Evolutionary conservation across 768 basidiomycete genomes (phyloP).

Genomic region (Phylloporus sp.): DNA sequence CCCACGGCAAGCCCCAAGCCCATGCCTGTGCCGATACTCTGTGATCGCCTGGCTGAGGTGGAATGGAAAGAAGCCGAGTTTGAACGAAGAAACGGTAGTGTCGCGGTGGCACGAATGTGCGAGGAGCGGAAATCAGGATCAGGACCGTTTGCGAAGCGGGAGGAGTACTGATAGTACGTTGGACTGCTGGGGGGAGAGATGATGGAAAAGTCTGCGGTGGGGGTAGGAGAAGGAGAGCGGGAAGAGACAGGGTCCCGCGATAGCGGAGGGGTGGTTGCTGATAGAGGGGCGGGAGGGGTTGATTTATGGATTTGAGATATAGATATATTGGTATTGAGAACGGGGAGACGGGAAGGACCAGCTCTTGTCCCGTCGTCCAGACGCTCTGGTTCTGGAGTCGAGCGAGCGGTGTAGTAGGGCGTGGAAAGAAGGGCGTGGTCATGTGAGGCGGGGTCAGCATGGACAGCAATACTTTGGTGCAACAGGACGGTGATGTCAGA

Average conservation of each 20-base stretch:
- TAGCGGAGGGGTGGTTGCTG: slow-evolving; percentile 22
- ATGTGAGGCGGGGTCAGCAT: slow-evolving; percentile 7
- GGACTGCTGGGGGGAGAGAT: slow-evolving; percentile 39
- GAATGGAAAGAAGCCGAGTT: slow-evolving; percentile 21
- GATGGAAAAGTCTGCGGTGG: slow-evolving; percentile 44
- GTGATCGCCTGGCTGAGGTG: slow-evolving; percentile 18
- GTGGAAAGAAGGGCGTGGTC: slow-evolving; percentile 21
- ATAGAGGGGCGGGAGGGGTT: slow-evolving; percentile 26
- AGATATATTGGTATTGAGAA: slow-evolving; percentile 17
- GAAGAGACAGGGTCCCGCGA: slow-evolving; percentile 9
- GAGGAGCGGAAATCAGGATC: slow-evolving; percentile 21
- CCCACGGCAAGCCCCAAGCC: slow-evolving; percentile 18
- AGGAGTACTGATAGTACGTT: slow-evolving; percentile 30
- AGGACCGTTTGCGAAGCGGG: slow-evolving; percentile 19
- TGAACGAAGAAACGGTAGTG: slow-evolving; percentile 31
- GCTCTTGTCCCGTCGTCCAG: slow-evolving; percentile 15
- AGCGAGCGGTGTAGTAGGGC: slow-evolving; percentile 31
- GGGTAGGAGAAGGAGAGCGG: slow-evolving; percentile 42
- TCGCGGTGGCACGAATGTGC: slow-evolving; percentile 18
- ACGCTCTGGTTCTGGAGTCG: slow-evolving; percentile 27
- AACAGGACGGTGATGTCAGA: slow-evolving; percentile 22
- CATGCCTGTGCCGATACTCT: slow-evolving; percentile 22
- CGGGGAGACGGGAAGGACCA: slow-evolving; percentile 27
- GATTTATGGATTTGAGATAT: slow-evolving; percentile 8
- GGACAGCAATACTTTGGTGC: slow-evolving; percentile 6